Evolutionary conservation across 768 basidiomycete species (phyloP), one percentile per base, ranked within the genome.

Genomic region (Suillus weaverae): DNA sequence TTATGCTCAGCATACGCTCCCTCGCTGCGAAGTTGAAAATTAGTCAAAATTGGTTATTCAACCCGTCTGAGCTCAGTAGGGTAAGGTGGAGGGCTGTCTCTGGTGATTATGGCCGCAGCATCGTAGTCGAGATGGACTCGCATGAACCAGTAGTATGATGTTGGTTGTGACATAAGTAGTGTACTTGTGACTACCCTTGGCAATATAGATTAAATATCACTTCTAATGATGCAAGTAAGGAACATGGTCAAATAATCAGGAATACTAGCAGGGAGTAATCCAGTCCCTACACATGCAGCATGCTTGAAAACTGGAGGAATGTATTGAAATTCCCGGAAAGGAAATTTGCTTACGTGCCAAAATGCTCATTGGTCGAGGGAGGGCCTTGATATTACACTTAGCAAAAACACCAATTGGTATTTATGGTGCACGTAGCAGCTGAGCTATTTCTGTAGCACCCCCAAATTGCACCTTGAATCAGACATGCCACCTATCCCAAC

Each of bases 401-500:
- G n/a, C n/a, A n/a, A n/a, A n/a, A n/a, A n/a, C n/a, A n/a, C n/a
- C n/a, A n/a, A n/a, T n/a, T n/a, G n/a, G n/a, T n/a, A n/a, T n/a
- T n/a, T 26, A 26, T 26, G 26, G 26, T 26, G 26, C 26, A 26
- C 26, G 26, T 26, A 2, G 26, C 26, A 2, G 26, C 2, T 26
- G 26, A 35, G 33, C 33, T 35, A 35, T 35, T 4, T 35, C 4
- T 35, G 33, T 4, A 35, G 33, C 8, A 7, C 8, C 33, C 33
- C 33, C 8, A 35, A 39, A 44, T 44, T 44, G 43, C 14, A 2
- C 50, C 50, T 50, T 62, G n/a, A n/a, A n/a, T n/a, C 56, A n/a
- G 18, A 62, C 60, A 92, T 93, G 90, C 79, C 90, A 30, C 89
- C 90, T 50, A 73, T 90, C 22, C 87, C 87, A 4, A 73, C 72